Conservation (phyloP, 129 eudicot genomes). For the Saposhnikovia divaricata region DNA sequence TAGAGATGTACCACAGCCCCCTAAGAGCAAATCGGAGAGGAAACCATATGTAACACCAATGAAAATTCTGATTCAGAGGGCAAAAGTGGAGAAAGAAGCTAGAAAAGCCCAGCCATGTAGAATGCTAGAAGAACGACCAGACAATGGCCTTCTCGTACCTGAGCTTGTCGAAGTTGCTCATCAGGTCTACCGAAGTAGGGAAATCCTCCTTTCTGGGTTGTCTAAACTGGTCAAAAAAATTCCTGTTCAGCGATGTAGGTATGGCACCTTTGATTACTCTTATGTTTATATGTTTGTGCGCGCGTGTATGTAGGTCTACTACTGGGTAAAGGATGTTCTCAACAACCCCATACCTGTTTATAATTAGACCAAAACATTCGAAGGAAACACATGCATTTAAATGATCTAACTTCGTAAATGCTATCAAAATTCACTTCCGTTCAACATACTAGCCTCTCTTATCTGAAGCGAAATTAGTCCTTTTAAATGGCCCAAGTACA, state of each 20-base stretch:
- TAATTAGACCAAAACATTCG: neutral
- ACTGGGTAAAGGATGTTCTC: neutral
- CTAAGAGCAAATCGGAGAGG: constrained; percentile 45
- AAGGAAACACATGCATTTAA: neutral
- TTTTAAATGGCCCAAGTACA: neutral
- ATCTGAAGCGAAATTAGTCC: neutral
- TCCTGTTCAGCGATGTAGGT: constrained; percentile 46
- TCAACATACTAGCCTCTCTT: neutral
- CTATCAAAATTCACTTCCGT: neutral
- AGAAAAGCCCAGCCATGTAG: constrained; percentile 47
- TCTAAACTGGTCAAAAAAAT: constrained; percentile 33
- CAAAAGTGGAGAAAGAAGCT: constrained; percentile 50
- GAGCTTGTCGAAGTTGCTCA: constrained; percentile 47
- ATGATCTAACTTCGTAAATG: neutral
- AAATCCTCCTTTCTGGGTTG: constrained; percentile 33
- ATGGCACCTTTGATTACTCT: neutral
- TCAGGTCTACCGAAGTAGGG: constrained; percentile 41
- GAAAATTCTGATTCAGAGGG: constrained; percentile 46
- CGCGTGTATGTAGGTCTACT: neutral
- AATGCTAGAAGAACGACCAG: constrained; percentile 47
- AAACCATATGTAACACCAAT: constrained; percentile 67
- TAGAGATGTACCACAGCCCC: constrained; percentile 41
- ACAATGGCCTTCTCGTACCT: constrained; percentile 62
- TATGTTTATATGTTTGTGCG: neutral
- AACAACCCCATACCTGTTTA: neutral